Conservation (phyloP, 78 protist genomes). For the Dictyostelium purpureum region DNA sequence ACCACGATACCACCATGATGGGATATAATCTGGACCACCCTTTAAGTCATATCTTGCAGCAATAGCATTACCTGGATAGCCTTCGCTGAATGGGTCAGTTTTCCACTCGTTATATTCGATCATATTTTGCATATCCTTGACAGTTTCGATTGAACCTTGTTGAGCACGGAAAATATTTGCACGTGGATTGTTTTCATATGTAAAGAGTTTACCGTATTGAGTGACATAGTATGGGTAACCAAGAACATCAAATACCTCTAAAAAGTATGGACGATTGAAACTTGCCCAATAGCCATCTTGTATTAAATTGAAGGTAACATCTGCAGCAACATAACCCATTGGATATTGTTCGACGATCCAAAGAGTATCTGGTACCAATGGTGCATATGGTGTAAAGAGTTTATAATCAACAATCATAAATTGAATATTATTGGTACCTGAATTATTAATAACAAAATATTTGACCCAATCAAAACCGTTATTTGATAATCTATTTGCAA, state of each 20-base stretch:
- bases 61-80: slow-evolving; percentile 50
- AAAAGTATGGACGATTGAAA: slow-evolving; percentile 37
- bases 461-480: slow-evolving; percentile 36
- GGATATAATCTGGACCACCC: neutral
- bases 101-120: slow-evolving; percentile 23
- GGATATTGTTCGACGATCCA: slow-evolving; percentile 64
- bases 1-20: slow-evolving; percentile 35
- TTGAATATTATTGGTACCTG: slow-evolving; percentile 62
- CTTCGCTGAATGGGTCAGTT: slow-evolving; percentile 11
- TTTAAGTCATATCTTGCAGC: slow-evolving; percentile 31
- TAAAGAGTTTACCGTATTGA: slow-evolving; percentile 1
- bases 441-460: neutral
- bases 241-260: slow-evolving; percentile 6
- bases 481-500: slow-evolving; percentile 27
- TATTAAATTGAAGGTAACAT: slow-evolving; percentile 2
- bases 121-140: neutral
- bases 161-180: slow-evolving; percentile 34
- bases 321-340: slow-evolving; percentile 57
- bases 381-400: slow-evolving; percentile 22
- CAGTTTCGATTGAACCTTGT: neutral
- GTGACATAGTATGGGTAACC: slow-evolving; percentile 45
- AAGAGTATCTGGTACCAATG: neutral
- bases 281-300: slow-evolving; percentile 37
- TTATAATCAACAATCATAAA: slow-evolving; percentile 34
- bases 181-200: slow-evolving; percentile 49